Evolutionary conservation across 2,329 filamentous ascomycete species (phyloP).

Genomic region (Monilinia laxa): DNA sequence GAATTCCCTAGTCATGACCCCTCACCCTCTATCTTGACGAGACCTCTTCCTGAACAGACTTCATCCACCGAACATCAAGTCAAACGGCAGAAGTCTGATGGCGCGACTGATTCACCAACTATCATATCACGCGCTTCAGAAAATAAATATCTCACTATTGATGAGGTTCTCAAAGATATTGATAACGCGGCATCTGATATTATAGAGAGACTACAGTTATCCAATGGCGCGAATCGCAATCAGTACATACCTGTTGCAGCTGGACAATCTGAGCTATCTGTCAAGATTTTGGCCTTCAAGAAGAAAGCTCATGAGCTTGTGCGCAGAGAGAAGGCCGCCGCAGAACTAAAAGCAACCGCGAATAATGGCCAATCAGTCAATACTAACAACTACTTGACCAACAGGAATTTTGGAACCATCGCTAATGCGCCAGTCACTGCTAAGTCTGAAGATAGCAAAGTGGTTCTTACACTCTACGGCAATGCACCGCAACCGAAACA

Average conservation of each 20-base stretch:
- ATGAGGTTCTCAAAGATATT: conserved; percentile 63
- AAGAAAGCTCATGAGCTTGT: conserved; percentile 62
- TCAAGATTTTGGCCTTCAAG: conserved; percentile 50
- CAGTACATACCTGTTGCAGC: conserved; percentile 32
- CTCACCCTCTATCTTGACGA: conserved; percentile 55
- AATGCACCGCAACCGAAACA: conserved; percentile 72
- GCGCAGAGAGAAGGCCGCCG: conserved; percentile 58
- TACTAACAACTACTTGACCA: conserved; percentile 24
- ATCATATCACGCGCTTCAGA: conserved; percentile 39
- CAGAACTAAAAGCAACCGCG: conserved; percentile 43
- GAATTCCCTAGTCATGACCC: conserved; percentile 52
- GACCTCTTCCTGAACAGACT: conserved; percentile 48
- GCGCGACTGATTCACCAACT: conserved; percentile 48
- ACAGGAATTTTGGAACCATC: conserved; percentile 28
- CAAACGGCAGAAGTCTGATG: conserved; percentile 60
- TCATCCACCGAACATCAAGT: conserved; percentile 53
- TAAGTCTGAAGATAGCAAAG: conserved; percentile 48
- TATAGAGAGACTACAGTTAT: conserved; percentile 49
- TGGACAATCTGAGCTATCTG: conserved; percentile 33
- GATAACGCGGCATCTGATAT: conserved; percentile 50
- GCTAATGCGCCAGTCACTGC: conserved; percentile 39
- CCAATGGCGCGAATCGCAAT: conserved; percentile 35
- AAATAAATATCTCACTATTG: conserved; percentile 58
- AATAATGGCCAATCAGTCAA: conserved; percentile 29
- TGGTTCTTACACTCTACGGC: conserved; percentile 75